phyloP scores from a whole-genome alignment of 2,329 filamentous ascomycete species.

The Cytospora piceicola region DNA sequence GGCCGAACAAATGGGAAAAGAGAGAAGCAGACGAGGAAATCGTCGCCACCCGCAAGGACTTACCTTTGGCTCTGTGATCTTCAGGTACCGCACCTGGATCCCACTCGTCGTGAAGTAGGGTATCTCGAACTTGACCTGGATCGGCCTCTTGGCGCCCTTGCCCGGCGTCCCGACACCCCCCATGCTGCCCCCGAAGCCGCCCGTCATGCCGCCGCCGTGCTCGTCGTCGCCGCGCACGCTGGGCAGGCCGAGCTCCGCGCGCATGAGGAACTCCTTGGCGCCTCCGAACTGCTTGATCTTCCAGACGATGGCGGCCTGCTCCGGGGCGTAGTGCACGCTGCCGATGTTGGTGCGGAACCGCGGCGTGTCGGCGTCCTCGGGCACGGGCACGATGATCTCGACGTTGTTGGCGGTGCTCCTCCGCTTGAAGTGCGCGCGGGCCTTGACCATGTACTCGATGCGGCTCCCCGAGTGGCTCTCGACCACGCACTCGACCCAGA shows the following conservation, averaged over 20 bases:
- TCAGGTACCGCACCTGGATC: conserved; percentile 96
- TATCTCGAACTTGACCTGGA: conserved; percentile 99
- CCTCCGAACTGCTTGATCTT: conserved; percentile 99
- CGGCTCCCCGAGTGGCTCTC: conserved; percentile 93
- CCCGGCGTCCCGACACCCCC: conserved; percentile 76
- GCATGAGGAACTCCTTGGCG: conserved; percentile 98
- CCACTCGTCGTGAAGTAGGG: conserved; percentile 99
- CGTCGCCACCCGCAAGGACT: conserved; percentile 38
- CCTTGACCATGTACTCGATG: conserved; percentile 99
- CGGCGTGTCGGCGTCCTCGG: conserved; percentile 94
- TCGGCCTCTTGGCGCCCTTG: conserved; percentile 90
- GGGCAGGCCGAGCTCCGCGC: conserved; percentile 90
- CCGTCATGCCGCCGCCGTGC: conserved; percentile 95
- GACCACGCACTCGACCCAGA: conserved; percentile 98
- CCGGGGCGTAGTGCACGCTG: conserved; percentile 94
- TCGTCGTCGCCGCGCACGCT: conserved; percentile 96
- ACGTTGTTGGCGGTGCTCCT: conserved; percentile 98
- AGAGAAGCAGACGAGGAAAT: conserved; percentile 3
- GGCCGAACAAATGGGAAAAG: conserved; percentile 21
- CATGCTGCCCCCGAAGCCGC: conserved; percentile 96
- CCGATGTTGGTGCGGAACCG: conserved; percentile 98
- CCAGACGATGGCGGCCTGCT: conserved; percentile 98
- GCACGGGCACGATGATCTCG: conserved; percentile 95
- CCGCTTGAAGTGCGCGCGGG: conserved; percentile 96
- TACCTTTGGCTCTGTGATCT: conserved; percentile 99